phyloP scores from a whole-genome alignment of 768 basidiomycete genomes.

The Crepidotus variabilis region DNA sequence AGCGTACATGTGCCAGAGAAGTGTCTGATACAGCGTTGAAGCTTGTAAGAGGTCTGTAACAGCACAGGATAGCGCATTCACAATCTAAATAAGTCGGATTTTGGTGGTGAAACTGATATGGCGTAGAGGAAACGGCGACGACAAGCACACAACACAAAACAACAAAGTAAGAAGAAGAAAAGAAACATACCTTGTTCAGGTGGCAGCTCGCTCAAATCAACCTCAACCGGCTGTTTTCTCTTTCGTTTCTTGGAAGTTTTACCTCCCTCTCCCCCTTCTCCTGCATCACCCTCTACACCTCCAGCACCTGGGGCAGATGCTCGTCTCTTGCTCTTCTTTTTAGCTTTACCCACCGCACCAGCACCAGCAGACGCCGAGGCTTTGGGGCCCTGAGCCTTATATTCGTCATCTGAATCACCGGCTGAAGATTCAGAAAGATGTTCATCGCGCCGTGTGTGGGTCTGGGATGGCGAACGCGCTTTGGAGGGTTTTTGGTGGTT shows the following conservation, averaged over 20 bases:
- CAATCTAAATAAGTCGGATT: too few relatives aligned
- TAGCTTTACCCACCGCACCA: too few relatives aligned
- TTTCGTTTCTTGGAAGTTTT: slow-evolving; percentile 35
- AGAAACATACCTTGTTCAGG: slow-evolving; percentile 67
- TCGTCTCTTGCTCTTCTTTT: too few relatives aligned
- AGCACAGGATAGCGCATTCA: too few relatives aligned
- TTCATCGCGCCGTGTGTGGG: too few relatives aligned
- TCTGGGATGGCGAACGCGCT: too few relatives aligned
- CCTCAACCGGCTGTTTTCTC: slow-evolving; percentile 56
- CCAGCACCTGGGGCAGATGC: slow-evolving; percentile 15
- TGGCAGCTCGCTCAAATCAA: slow-evolving; percentile 64
- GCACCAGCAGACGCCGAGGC: slow-evolving; percentile 18
- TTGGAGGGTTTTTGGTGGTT: too few relatives aligned
- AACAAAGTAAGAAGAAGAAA: neutral
- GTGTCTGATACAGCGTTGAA: too few relatives aligned
- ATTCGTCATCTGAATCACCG: slow-evolving; percentile 47
- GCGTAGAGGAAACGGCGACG: neutral
- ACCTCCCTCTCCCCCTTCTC: slow-evolving; percentile 40
- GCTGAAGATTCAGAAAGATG: slow-evolving; percentile 37
- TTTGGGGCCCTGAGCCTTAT: slow-evolving; percentile 35
- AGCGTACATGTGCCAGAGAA: too few relatives aligned
- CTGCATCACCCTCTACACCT: slow-evolving; percentile 29
- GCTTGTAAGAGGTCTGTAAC: too few relatives aligned
- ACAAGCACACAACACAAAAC: too few relatives aligned
- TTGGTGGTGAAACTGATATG: too few relatives aligned